phyloP scores from a whole-genome alignment of 805 yeast genomes.

The Zygoascus biomembranicola region DNA sequence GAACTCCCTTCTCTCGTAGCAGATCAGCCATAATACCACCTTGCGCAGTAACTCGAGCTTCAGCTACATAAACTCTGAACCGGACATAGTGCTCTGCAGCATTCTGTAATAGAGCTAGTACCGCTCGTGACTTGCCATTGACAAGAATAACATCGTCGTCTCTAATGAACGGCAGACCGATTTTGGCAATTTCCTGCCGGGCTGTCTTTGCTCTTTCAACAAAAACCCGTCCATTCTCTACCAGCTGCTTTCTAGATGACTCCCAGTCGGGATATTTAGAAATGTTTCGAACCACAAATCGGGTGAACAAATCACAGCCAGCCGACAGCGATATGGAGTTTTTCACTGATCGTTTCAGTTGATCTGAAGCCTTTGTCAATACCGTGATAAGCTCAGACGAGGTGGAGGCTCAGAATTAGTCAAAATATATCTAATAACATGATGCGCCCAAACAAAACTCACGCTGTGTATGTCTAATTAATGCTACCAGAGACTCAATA shows the following conservation, averaged over 20 bases:
- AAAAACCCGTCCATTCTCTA: constrained; percentile 88
- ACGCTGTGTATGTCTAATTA: constrained; percentile 70
- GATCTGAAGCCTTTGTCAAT: constrained; percentile 66
- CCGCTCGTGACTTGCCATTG: constrained; percentile 90
- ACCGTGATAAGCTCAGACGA: constrained; percentile 85
- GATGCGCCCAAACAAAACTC: constrained; percentile 8
- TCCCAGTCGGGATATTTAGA: constrained; percentile 88
- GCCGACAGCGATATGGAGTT: constrained; percentile 92
- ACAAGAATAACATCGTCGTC: constrained; percentile 88
- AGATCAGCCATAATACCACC: constrained; percentile 65
- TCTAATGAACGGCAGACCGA: constrained; percentile 80
- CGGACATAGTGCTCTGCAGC: constrained; percentile 76
- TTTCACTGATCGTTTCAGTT: constrained; percentile 68
- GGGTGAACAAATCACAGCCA: constrained; percentile 93
- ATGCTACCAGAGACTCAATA: constrained; percentile 83
- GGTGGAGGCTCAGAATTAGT: constrained; percentile 47
- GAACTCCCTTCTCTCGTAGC: constrained; percentile 65
- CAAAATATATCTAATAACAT: background rate
- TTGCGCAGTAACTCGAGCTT: constrained; percentile 77
- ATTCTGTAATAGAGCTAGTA: constrained; percentile 58
- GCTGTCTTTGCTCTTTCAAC: constrained; percentile 87
- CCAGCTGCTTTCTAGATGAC: constrained; percentile 76
- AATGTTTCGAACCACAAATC: constrained; percentile 88
- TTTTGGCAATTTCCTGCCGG: constrained; percentile 76
- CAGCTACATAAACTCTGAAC: constrained; percentile 87